Evolutionary conservation across 192 early-diverging fungal genomes (phyloP), one percentile per base, ranked within the genome.

Genomic region (Tieghemiomyces parasiticus): DNA sequence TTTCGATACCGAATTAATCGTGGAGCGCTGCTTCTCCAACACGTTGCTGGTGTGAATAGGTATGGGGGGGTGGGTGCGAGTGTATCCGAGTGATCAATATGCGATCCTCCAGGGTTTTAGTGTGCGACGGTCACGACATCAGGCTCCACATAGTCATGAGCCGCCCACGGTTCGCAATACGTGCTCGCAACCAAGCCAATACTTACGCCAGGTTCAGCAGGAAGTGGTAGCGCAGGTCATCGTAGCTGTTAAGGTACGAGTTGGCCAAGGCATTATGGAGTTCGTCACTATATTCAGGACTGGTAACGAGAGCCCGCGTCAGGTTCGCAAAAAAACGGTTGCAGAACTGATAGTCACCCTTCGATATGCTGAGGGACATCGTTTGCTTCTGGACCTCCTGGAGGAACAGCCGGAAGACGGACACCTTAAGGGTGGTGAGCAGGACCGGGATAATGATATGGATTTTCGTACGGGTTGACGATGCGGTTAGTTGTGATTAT

Each of bases 141-240:
- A n/a, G n/a, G n/a, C n/a, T n/a, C n/a, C n/a, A n/a, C n/a, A n/a
- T n/a, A n/a, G n/a, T n/a, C n/a, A n/a, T n/a, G n/a, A n/a, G n/a
- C n/a, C n/a, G n/a, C n/a, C n/a, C n/a, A n/a, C n/a, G n/a, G n/a
- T n/a, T n/a, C n/a, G n/a, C n/a, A n/a, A n/a, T n/a, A n/a, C n/a
- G n/a, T n/a, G n/a, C n/a, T n/a, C n/a, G n/a, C n/a, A n/a, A n/a
- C n/a, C n/a, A n/a, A n/a, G n/a, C n/a, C n/a, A n/a, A n/a, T n/a
- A n/a, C n/a, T n/a, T n/a, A n/a, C n/a, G n/a, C n/a, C n/a, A n/a
- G n/a, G n/a, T n/a, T n/a, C n/a, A n/a, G n/a, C 67, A 78, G 82
- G 65, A 92, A 93, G 67, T 90, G 90, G 61, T 80, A 79, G 63
- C 89, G 77, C 45, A 94, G 66, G 64, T 97, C 95, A 63, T 89